Evolutionary conservation across 1,284 basidiomycete species (phyloP), one percentile per base, ranked within the genome.

Genomic region (Ceratobasidium papillatum): DNA sequence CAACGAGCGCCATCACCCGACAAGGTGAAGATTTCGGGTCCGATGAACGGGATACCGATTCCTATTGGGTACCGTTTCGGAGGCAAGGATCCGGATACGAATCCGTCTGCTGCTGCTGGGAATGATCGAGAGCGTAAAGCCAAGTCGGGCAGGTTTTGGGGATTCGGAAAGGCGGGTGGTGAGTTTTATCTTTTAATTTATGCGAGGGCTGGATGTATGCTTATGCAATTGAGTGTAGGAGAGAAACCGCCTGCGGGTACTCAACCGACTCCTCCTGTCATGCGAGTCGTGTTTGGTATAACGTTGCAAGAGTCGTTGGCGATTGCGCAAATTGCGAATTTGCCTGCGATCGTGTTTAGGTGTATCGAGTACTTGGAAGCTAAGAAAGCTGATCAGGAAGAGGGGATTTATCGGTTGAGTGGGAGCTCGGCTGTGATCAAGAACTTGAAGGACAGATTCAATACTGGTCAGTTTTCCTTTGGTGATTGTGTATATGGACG

Each of bases 391-490:
- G 94, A 98, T 78, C 90, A 94, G 79, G 97, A 99, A 81, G 97
- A 99, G 83, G 97, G 97, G 45, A 98, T 99, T 78, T 99, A 99
- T 83, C 90, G 97, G 68, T 84, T 99, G 71, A 95, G 93, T 79
- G 96, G 95, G 8, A 95, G 93, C 79, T 94, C 94, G 75, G 94
- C 95, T 34, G 95, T 96, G 69, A 96, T 99, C 85, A 98, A 98
- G 85, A 90, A 86, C 58, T 85, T 99, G 75, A 95, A 93, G 80
- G 97, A 99, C 80, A 88, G 91, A 75, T 99, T 99, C 85, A 98
- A 99, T 82, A 82, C 86, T 77, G 93, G 93, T 94, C 79, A 78
- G 88, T 84, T 25, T 65, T 74, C 34, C 36, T 27, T 30, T 30
- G 1, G 27, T 12, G 1, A 14, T 12, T 11, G 45, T 9, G 4